phyloP scores from a whole-genome alignment of 2,329 filamentous ascomycete species.

The Dendrostoma leiphaemia region DNA sequence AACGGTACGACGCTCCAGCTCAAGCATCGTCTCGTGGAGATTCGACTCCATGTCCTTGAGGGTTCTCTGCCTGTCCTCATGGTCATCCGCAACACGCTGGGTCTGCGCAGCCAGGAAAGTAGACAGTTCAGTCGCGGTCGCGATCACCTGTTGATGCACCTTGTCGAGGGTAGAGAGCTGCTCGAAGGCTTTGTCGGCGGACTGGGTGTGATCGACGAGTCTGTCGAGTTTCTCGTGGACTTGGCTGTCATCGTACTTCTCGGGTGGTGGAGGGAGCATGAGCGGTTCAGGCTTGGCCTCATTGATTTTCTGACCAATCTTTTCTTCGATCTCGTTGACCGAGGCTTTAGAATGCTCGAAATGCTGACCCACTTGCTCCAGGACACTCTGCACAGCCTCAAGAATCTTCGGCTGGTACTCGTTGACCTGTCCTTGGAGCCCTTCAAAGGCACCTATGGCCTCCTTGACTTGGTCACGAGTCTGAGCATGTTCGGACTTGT shows the following conservation, averaged over 20 bases:
- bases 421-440: conserved; percentile 72
- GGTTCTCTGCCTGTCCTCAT: conserved; percentile 74
- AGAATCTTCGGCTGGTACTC: conserved; percentile 89
- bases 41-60: conserved; percentile 79
- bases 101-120: conserved; percentile 78
- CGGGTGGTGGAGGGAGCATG: conserved; percentile 53
- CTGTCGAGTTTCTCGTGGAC: conserved; percentile 34
- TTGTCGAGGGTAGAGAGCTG: conserved; percentile 83
- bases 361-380: conserved; percentile 78
- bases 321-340: conserved; percentile 52
- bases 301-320: conserved; percentile 58
- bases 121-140: conserved; percentile 80
- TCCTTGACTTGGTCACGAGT: conserved; percentile 80
- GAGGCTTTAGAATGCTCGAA: conserved; percentile 81
- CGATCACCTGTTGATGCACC: conserved; percentile 83
- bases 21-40: conserved; percentile 74
- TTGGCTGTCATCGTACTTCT: conserved; percentile 50
- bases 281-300: conserved; percentile 60
- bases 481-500: conserved; percentile 75
- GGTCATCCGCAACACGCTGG: conserved; percentile 70
- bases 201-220: conserved; percentile 62
- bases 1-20: conserved; percentile 72
- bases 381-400: conserved; percentile 81
- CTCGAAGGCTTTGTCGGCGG: conserved; percentile 66
- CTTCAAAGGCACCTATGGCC: conserved; percentile 69